Base-by-base conservation (phyloP, 2,329 filamentous ascomycete species). In the Fusarium tuaranense region DNA sequence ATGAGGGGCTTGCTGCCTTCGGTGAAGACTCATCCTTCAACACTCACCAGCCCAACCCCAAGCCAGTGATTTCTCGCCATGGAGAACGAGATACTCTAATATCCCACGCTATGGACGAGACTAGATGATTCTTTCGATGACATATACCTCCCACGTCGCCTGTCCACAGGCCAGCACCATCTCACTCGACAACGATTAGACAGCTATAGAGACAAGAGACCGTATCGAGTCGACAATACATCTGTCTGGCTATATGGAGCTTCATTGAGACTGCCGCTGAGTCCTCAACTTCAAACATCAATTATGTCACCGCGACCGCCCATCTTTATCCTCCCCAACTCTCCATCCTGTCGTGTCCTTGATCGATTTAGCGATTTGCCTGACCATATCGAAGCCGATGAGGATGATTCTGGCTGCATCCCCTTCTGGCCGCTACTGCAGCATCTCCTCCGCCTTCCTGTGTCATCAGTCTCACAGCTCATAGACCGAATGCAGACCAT, bases 361-460 rank as follows among this genome's bases (percentile, higher is more conserved):
- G 81, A 81, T 64, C 79, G 80, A n/a, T 82, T 82, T 67, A 81
- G 79, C 55, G 68, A 79, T 46, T 73, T 81, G 12, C 77, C 71
- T 0, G 71, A 74, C 3, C 38, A 73, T 14, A 16, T 34, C 7
- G 30, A 55, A 6, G 68, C 76, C 8, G 69, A 78, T 12, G 77
- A 80, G 39, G 78, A 78, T 16, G 65, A 70, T 1, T 25, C 73
- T 30, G 80, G 80, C 1, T 67, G 71, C 4, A 73, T 80, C 3
- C 60, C 68, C 2, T 76, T 78, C 60, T 82, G 81, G 81, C 66
- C 73, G 1, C 34, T 82, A 2, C 48, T 83, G 14, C 38, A 67
- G 2, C 71, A 74, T 12, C 63, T 81, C 16, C 73, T 82, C 4
- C 48, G 55, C 2, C 51, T 59, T 2, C 69, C 69, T 2, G 57